Evolutionary conservation across 139 green algal genomes (phyloP), one percentile per base, ranked within the genome.

Genomic region (Closterium sp.): DNA sequence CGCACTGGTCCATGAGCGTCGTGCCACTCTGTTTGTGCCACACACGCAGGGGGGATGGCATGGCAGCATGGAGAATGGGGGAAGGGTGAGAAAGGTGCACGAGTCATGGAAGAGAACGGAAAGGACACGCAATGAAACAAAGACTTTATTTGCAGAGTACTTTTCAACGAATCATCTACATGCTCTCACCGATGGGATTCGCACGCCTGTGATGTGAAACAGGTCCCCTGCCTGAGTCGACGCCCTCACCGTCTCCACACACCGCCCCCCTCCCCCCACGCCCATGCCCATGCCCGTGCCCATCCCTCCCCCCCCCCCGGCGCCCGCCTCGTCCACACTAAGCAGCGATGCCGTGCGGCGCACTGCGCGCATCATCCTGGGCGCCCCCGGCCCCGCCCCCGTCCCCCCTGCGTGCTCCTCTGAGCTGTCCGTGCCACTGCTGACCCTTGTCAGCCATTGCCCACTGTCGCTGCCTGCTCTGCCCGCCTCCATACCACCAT

Each of bases 1-100:
- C 91, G 31, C 94, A 38, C 91, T 94, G 91, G 89, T 94, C 91
- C 50, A 73, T 73, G 50, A 73, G 50, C 50, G 50, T 73, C 1
- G 50, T 73, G 50, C 50, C 50, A 11, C 50, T 73, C 50, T 73
- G 50, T 11, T 24, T 10, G 50, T 21, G 50, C 50, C 13, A 73
- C 13, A 4, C 13, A 22, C 13, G 50, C 13, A 73, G 50, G 50
- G 13, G 50, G 17, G 50, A 73, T 24, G 50, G 45, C 45, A 4
- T 2, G 45, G 45, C 45, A 70, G 50, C 13, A 22, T 2, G 50
- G 50, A 73, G 50, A 73, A 3, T 73, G 50, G 50, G 13, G 6
- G 13, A 21, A 24, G 13, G 50, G 13, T 22, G 17, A 73, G 50
- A 0, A 27, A 73, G 38, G 38, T 10, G 4, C 38, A 45, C 2